Percentiles rank a stretch among this genome's conserved stretches.
phyloP scores from a whole-genome alignment of 768 basidiomycete genomes.

The Suillus alpinus region DNA sequence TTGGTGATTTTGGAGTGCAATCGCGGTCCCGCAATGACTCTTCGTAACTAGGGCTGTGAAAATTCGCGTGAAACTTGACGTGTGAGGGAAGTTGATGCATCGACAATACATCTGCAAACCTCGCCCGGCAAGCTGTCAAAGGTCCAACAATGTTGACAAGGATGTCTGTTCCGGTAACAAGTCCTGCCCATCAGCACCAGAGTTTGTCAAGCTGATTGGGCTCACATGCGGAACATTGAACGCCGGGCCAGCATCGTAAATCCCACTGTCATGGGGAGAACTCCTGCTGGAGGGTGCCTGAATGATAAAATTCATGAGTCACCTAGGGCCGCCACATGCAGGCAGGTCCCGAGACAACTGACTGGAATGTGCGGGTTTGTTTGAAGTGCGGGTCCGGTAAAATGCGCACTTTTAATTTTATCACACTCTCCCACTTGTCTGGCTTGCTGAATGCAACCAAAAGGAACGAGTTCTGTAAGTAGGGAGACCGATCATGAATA shows the following conservation, averaged over 20 bases:
- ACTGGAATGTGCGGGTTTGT: not conserved
- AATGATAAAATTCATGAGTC: not conserved
- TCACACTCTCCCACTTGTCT: not conserved
- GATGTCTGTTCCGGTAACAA: not conserved
- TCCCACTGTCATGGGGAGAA: not conserved
- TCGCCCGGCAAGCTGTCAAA: not conserved
- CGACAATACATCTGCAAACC: not conserved
- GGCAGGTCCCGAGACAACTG: not conserved
- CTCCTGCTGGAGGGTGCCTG: not conserved
- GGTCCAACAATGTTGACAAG: not conserved
- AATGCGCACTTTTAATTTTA: not conserved
- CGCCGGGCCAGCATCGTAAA: not conserved
- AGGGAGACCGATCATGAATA: too few relatives aligned
- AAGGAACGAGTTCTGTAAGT: not conserved
- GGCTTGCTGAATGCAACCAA: not conserved
- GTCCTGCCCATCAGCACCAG: not conserved
- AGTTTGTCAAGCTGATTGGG: not conserved
- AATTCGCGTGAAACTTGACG: not conserved
- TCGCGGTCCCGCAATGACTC: not conserved
- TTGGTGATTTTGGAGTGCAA: not conserved
- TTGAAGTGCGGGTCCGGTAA: not conserved
- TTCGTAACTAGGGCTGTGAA: not conserved
- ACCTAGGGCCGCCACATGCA: too few relatives aligned
- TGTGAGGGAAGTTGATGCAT: not conserved
- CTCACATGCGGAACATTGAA: not conserved